A percentile compares a stretch with the other conserved stretches of the same genome.
These are phyloP conservation scores for Brassica napus DNA, from an alignment of 345 rosid genomes.

Conservation along the genomic window Da-Ae NC_063447.1:52025501-52026000, in stretches of 20 bases:
- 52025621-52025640: background rate
- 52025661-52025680: slow-evolving; percentile 40
- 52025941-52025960: background rate
- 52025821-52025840: background rate
- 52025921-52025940: background rate
- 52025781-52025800: slow-evolving; percentile 52
- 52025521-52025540: background rate
- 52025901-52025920: background rate
- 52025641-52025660: slow-evolving; percentile 46
- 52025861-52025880: background rate
- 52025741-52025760: slow-evolving; percentile 54
- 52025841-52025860: background rate
- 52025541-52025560: background rate
- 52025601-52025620: background rate
- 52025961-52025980: background rate
- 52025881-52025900: background rate
- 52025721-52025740: slow-evolving; percentile 54
- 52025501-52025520: background rate
- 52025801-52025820: background rate
- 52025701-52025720: slow-evolving; percentile 66
- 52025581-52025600: background rate
- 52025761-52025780: slow-evolving; percentile 47
- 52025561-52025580: background rate
- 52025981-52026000: background rate
- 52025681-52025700: slow-evolving; percentile 50